phyloP scores from a whole-genome alignment of 805 yeast genomes.

The Cyberlindnera xylosilytica region DNA sequence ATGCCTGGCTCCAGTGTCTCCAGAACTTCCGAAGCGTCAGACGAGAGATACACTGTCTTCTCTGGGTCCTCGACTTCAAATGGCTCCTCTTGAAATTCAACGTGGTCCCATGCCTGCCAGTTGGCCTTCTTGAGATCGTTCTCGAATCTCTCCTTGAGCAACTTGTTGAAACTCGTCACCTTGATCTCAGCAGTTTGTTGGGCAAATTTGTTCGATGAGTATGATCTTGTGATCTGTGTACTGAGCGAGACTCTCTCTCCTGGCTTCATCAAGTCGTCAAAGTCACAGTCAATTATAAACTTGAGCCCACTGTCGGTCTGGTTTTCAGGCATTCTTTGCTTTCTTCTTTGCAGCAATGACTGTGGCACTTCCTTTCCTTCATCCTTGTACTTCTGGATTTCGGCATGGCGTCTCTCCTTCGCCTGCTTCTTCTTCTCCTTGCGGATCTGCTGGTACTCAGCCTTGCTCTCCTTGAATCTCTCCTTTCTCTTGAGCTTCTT shows the following conservation, averaged over 20 bases:
- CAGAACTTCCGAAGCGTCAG: conserved; percentile 77
- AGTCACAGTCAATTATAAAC: conserved; percentile 82
- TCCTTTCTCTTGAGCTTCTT: conserved; percentile 62
- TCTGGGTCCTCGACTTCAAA: conserved; percentile 31
- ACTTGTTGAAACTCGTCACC: conserved; percentile 63
- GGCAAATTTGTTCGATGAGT: conserved; percentile 71
- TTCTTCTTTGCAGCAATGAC: conserved; percentile 37
- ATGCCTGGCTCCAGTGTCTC: conserved; percentile 60
- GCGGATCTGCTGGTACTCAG: conserved; percentile 49
- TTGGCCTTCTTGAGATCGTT: conserved; percentile 48
- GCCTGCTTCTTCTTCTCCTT: conserved; percentile 53
- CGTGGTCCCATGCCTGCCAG: conserved; percentile 65
- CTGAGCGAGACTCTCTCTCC: conserved; percentile 68
- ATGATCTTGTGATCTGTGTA: conserved; percentile 77
- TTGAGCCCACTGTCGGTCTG: conserved; percentile 49
- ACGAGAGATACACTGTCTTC: conserved; percentile 68
- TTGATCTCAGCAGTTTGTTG: conserved; percentile 52
- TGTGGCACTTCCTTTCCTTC: conserved; percentile 40
- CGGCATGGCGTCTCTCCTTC: conserved; percentile 37
- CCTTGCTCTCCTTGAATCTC: conserved; percentile 63
- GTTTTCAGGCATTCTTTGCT: conserved; percentile 30
- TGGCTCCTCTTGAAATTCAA: conserved; percentile 41
- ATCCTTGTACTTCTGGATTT: conserved; percentile 32
- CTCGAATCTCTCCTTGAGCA: conserved; percentile 68
- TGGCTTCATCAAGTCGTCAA: conserved; percentile 85